These are phyloP conservation scores for Nitzschia palea DNA, from an alignment of 108 stramenopile species.

Conservation along the genomic window DNA sequence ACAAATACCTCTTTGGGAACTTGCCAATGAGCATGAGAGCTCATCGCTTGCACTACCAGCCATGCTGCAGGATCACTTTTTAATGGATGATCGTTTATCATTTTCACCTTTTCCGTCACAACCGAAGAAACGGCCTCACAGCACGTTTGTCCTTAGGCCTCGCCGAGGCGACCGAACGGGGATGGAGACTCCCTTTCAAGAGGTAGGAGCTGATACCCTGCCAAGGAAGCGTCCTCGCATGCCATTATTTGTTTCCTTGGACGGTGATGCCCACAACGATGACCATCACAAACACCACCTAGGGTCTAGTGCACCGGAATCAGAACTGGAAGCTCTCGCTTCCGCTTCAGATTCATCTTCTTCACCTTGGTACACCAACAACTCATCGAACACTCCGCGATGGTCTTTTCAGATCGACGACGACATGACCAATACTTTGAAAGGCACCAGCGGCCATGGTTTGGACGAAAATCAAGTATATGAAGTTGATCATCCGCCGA, in stretches of 20 bases:
- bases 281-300: background rate
- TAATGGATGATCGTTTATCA: background rate
- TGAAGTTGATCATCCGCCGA: too few species aligned
- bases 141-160: background rate
- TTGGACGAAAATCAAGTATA: too few species aligned
- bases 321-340: background rate
- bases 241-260: conserved; percentile 1
- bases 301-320: background rate
- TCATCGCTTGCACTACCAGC: background rate
- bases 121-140: background rate
- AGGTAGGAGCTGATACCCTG: background rate
- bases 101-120: background rate
- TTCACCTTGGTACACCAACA: background rate
- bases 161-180: background rate
- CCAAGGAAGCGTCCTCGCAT: background rate
- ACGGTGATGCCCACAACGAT: background rate
- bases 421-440: background rate
- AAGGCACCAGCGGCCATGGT: background rate
- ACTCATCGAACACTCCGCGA: background rate
- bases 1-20: background rate
- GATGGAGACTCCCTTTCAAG: background rate
- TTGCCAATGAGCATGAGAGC: background rate
- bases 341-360: too few species aligned
- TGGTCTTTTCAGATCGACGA: background rate
- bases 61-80: background rate